Conservation (phyloP, 225 moss, liverwort and hornwort species). For the Pleurozium schreberi region DNA sequence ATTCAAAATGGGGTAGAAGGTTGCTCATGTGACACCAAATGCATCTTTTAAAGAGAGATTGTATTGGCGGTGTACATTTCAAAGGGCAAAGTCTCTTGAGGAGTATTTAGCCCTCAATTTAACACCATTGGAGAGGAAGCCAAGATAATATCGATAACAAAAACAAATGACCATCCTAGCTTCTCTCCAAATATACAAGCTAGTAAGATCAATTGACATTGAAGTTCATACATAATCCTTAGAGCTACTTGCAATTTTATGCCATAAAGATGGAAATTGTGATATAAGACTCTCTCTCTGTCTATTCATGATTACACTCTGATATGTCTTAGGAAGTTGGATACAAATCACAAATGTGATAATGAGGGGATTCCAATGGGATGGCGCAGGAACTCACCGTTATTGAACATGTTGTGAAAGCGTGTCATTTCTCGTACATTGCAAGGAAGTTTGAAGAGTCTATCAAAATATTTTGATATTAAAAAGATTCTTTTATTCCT, state of each 20-base stretch:
- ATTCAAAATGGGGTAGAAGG: background rate
- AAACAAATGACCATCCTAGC: background rate
- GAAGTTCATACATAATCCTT: background rate
- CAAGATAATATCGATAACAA: background rate
- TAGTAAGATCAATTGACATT: background rate
- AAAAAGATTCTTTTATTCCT: fast-evolving
- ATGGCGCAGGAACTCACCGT: constrained; percentile 13
- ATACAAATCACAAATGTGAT: background rate
- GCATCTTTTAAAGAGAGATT: background rate
- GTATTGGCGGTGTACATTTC: background rate
- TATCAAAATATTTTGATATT: fast-evolving
- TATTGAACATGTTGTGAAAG: too few species aligned
- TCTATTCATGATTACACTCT: background rate
- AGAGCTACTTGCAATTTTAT: background rate
- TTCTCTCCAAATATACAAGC: background rate
- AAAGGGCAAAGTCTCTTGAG: background rate
- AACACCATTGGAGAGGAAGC: background rate
- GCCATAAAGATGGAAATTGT: background rate
- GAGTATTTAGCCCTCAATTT: background rate
- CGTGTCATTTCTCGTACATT: too few species aligned
- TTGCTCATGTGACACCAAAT: background rate
- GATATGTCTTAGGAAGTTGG: background rate
- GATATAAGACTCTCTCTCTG: background rate
- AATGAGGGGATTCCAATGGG: background rate
- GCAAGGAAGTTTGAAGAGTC: background rate